These are phyloP conservation scores for Rhizopogon sp. DNA, from an alignment of 768 basidiomycete genomes.

Conservation along the genomic window DNA sequence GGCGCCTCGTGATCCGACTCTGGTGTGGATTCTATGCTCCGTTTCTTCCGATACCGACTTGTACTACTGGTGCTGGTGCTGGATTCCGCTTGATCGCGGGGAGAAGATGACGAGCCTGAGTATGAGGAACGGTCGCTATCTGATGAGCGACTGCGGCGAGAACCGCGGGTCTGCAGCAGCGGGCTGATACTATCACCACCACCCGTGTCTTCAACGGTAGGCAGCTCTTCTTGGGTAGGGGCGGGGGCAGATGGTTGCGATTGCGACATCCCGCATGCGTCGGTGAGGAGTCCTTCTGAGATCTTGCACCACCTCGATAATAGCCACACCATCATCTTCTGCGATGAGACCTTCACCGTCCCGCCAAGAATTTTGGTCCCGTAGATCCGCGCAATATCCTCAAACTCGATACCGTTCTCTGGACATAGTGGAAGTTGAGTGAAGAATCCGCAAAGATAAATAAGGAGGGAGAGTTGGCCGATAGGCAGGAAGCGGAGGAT, in stretches of 20 bases:
- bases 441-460: conserved; percentile 44
- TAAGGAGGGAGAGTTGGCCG: conserved; percentile 34
- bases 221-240: background rate
- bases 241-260: conserved; percentile 2
- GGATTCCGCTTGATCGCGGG: conserved; percentile 8
- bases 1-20: conserved; percentile 1
- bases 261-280: conserved; percentile 19
- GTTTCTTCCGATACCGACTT: conserved; percentile 13
- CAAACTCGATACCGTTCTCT: conserved; percentile 42
- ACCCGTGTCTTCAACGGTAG: background rate
- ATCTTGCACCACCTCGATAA: conserved; percentile 22
- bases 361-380: conserved; percentile 37
- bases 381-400: conserved; percentile 43
- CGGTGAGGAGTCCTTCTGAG: conserved; percentile 20
- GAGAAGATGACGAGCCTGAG: conserved; percentile 5
- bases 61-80: background rate
- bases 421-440: conserved; percentile 47
- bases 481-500: conserved; percentile 47
- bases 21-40: conserved; percentile 4
- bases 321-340: conserved; percentile 30
- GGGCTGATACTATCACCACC: background rate
- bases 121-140: background rate
- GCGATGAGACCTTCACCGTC: conserved; percentile 15
- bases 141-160: conserved; percentile 1
- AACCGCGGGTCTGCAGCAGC: conserved; percentile 6